These are phyloP conservation scores for Akanthomyces dipterigenus DNA, from an alignment of 2,329 filamentous ascomycete genomes.

Conservation along the genomic window DNA sequence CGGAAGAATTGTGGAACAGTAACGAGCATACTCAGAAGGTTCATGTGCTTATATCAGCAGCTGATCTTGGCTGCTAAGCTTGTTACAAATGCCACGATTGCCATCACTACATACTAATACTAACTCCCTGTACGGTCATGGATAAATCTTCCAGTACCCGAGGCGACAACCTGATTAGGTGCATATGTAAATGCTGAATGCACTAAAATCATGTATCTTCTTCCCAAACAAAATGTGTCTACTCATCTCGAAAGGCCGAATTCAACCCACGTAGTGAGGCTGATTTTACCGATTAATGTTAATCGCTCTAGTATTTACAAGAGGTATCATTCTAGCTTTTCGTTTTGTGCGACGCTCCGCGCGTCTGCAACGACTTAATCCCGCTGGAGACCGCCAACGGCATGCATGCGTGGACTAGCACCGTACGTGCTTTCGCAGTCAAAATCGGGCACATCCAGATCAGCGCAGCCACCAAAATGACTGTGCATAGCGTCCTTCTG, in stretches of 20 bases:
- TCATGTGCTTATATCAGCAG: neutral
- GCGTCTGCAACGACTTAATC: neutral
- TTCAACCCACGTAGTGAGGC: neutral
- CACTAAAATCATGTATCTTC: neutral
- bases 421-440: slow-evolving; percentile 7
- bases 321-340: neutral
- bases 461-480: slow-evolving; percentile 15
- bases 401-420: slow-evolving; percentile 1
- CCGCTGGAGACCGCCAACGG: neutral
- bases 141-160: neutral
- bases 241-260: neutral
- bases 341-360: neutral
- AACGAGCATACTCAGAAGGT: slow-evolving; percentile 2
- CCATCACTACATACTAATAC: neutral
- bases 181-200: neutral
- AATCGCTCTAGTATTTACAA: neutral
- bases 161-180: neutral
- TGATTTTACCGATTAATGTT: too few relatives aligned
- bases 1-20: neutral
- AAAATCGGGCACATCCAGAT: neutral
- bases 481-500: slow-evolving; percentile 40
- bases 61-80: neutral
- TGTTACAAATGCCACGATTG: neutral
- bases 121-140: neutral
- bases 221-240: neutral